Evolutionary conservation across 768 basidiomycete genomes (phyloP), one percentile per base, ranked within the genome.

Genomic region (Leccinum olivaceopallidum): DNA sequence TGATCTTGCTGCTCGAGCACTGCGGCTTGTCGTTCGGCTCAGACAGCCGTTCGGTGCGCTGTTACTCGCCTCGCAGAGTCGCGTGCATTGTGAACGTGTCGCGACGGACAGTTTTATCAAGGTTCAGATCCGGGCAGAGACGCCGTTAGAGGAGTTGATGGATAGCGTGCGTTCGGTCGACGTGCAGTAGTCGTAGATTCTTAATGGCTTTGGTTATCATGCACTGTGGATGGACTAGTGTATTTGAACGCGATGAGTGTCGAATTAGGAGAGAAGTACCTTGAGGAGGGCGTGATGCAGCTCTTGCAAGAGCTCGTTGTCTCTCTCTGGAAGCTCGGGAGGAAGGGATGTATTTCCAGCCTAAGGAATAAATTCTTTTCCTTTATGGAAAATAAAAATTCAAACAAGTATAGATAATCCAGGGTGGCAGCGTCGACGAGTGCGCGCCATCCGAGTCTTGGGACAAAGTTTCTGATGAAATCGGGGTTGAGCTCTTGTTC

Each of bases 231-330:
- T 28, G 28, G 28, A 28, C 28, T 28, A 28, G 28, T 28, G 0
- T 28, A 28, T 28, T 28, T 28, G 28, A 28, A 28, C 28, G 28
- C 28, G 28, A 28, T 28, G 28, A 48, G 34, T 24, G 55, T 56
- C 42, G 61, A 47, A 57, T 2, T n/a, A 51, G 9, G 36, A 7
- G 6, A 2, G 18, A 30, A 78, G 48, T 67, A 95, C 95, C 82
- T 98, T 94, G 55, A 99, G 85, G 53, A 99, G 76, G 32, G 95
- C 94, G 74, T 94, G 95, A 72, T 97, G 95, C 57, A 99, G 75
- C 57, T 82, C 83, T 75, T 88, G 85, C 60, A 97, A 71, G 59
- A 95, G 85, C 32, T 94, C 94, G 60, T 94, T 89, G 57, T 94
- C 88, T 83, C 88, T 85, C 60, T 88, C 87, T 24, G 92, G 89